Conservation (phyloP, 2,329 filamentous ascomycete species). For the Pseudogymnoascus sp. region DNA sequence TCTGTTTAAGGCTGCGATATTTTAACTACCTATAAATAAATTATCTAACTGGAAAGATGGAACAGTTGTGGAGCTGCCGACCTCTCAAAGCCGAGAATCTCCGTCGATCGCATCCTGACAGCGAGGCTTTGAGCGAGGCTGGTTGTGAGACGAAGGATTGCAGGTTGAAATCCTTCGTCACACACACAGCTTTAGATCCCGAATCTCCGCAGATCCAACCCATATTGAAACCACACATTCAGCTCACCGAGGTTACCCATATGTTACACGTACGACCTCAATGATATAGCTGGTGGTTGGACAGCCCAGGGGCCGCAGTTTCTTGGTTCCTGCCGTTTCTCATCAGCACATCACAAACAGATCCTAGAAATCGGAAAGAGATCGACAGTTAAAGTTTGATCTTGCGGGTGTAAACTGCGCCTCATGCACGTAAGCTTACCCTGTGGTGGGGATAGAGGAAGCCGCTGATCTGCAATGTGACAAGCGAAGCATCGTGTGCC, state of each 20-base stretch:
- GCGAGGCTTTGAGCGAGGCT: not conserved
- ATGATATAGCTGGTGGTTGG: not conserved
- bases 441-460: not conserved
- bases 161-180: not conserved
- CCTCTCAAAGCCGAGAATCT: not conserved
- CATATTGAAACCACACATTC: not conserved
- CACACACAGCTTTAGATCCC: not conserved
- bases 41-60: not conserved
- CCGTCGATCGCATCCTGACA: not conserved
- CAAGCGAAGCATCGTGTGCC: not conserved
- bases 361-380: not conserved
- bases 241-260: not conserved
- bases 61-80: not conserved
- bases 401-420: not conserved
- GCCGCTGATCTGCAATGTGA: not conserved
- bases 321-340: not conserved
- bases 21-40: not conserved
- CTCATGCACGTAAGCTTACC: not conserved
- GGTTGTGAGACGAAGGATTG: not conserved
- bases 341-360: not conserved
- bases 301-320: not conserved
- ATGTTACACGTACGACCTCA: not conserved
- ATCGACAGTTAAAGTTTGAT: not conserved
- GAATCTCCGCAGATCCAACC: not conserved
- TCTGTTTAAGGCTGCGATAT: not conserved